phyloP scores from a whole-genome alignment of 2,329 filamentous ascomycete species.

The Fusarium kyushuense region DNA sequence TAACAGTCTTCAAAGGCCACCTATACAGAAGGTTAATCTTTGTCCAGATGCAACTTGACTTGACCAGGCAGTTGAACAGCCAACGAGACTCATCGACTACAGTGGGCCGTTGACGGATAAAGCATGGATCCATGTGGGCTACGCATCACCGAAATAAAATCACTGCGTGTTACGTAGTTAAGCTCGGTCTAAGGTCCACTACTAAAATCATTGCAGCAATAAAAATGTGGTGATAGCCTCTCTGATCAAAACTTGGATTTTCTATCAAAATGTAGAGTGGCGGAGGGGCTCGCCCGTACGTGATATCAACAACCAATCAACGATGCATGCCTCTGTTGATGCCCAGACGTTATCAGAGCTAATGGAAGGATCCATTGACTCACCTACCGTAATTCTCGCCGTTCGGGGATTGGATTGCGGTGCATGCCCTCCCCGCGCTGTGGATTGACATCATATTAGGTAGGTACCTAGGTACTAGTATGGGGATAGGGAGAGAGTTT shows the following conservation, averaged over 20 bases:
- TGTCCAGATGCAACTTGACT: not conserved
- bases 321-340: constrained; percentile 3
- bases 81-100: constrained; percentile 21
- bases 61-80: not conserved
- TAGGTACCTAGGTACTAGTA: too few species aligned
- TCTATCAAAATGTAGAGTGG: constrained; percentile 12
- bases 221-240: constrained; percentile 26
- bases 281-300: not conserved
- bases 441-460: constrained; percentile 38
- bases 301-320: constrained; percentile 19
- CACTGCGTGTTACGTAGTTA: constrained; percentile 23
- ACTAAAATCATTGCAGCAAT: constrained; percentile 5
- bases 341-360: constrained; percentile 10
- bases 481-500: not conserved
- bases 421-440: constrained; percentile 19
- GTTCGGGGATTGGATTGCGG: constrained; percentile 9
- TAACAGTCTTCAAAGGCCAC: not conserved
- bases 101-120: constrained; percentile 28
- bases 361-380: constrained; percentile 9
- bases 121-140: constrained; percentile 40
- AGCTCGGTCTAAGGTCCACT: constrained; percentile 29
- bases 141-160: not conserved
- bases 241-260: not conserved
- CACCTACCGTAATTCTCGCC: constrained; percentile 15
- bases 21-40: not conserved